Base-by-base conservation (phyloP, 108 stramenopile species). In the Schizochytrium sp. region DNA sequence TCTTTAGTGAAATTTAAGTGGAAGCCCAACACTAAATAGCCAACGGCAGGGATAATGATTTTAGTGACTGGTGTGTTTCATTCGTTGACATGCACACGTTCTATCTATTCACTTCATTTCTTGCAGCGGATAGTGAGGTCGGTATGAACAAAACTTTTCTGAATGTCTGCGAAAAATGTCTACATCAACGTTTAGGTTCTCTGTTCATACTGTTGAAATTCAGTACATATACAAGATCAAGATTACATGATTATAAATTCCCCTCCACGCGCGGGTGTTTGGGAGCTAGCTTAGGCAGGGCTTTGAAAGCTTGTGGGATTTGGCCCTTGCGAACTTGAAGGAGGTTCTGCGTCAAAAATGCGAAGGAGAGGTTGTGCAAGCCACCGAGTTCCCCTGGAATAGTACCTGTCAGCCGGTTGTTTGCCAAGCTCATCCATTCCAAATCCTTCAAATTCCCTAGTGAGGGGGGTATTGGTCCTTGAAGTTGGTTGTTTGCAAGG, bases 231-330 rank as follows among this genome's bases (percentile, higher is more conserved):
- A n/a, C 19, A 60, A 60, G 59, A 60, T 28, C 8, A 13, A 69
- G 2, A 69, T 3, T 12, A 60, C 19, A 17, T 60, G 19, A 60
- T n/a, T n/a, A n/a, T 60, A n/a, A n/a, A 69, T 69, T 69, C 42
- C 64, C 64, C 15, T 69, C 64, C 42, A 69, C 42, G 12, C 64
- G 12, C 28, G 64, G 64, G 28, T 69, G 64, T 7, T 44, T 7
- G 1, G 64, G 64, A 38, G 64, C 64, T 8, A 69, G 64, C 64
- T 69, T 69, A 7, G 64, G 64, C 12, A 69, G 64, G 10, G 64
- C 64, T 8, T 5, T 10, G 19, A 69, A 2, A 7, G 7, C 64
- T 15, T 12, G 8, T 7, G 64, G 64, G 12, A 69, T 44, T 44
- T 28, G 40, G 44, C 44, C 44, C 5, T 15, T 7, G 1, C 64